Evolutionary conservation across 2,329 filamentous ascomycete genomes (phyloP).

Genomic region (Fusarium mundagurra): DNA sequence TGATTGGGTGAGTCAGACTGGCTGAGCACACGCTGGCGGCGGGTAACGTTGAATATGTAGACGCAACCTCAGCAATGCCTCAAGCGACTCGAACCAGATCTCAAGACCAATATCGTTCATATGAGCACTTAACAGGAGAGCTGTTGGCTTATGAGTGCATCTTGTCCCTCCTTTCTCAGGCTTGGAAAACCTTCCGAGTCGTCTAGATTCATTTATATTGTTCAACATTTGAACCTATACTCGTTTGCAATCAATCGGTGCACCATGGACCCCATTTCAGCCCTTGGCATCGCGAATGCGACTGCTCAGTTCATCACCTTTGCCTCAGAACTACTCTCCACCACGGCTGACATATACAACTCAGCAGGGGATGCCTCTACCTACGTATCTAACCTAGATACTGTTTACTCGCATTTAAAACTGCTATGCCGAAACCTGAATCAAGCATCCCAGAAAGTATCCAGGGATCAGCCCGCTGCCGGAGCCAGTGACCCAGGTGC

Average conservation of each 20-base stretch:
- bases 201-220: too few species aligned
- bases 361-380: not conserved
- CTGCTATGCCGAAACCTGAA: not conserved
- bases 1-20: too few species aligned
- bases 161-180: too few species aligned
- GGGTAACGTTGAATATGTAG: too few species aligned
- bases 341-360: not conserved
- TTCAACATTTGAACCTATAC: too few species aligned
- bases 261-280: not conserved
- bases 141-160: too few species aligned
- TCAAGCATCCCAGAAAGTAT: not conserved
- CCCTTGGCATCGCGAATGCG: not conserved
- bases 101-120: too few species aligned
- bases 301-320: not conserved
- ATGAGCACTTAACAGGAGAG: too few species aligned
- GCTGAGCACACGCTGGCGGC: too few species aligned
- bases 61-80: too few species aligned
- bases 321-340: not conserved
- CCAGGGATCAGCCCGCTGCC: not conserved
- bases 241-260: too few species aligned
- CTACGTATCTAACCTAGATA: not conserved
- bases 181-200: fast-evolving
- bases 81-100: too few species aligned
- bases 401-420: not conserved
- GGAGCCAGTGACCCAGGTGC: not conserved